Evolutionary conservation across 2,329 filamentous ascomycete species (phyloP).

Genomic region (Elsinoe arachidis): DNA sequence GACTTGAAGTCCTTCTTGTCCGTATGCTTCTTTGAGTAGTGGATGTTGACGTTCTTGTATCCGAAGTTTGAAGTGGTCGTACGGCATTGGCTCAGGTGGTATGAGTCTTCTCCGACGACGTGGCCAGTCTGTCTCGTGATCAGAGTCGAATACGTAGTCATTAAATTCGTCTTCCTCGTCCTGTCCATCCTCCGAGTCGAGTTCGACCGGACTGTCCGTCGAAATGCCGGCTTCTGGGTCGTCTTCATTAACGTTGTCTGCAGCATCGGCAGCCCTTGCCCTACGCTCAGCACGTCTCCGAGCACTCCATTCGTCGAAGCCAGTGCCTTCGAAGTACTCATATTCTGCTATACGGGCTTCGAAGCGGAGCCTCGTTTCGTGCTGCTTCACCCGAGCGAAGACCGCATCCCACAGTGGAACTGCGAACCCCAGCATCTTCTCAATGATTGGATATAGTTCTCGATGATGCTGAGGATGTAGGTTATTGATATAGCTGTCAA

Average conservation of each 20-base stretch:
- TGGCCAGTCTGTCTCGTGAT: conserved; percentile 7
- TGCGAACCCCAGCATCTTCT: conserved; percentile 20
- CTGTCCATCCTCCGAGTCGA: not conserved
- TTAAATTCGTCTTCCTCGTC: not conserved
- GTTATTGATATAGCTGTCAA: conserved; percentile 28
- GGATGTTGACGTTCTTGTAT: not conserved
- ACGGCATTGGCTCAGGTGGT: not conserved
- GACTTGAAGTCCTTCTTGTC: conserved; percentile 46
- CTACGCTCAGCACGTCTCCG: not conserved
- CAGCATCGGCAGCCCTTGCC: not conserved
- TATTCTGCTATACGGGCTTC: not conserved
- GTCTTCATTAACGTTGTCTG: not conserved
- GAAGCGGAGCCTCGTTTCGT: not conserved
- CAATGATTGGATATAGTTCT: conserved; percentile 21
- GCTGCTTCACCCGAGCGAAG: conserved; percentile 12
- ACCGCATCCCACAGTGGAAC: conserved; percentile 24
- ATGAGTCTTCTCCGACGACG: not conserved
- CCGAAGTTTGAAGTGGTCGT: not conserved
- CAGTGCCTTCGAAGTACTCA: conserved; percentile 1
- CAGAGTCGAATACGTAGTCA: not conserved
- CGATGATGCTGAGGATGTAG: conserved; percentile 21
- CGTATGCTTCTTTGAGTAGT: conserved; percentile 22
- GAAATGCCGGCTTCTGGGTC: not conserved
- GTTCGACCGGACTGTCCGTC: not conserved
- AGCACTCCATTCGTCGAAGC: not conserved